Base-by-base conservation (phyloP, 148 eudicot genomes). In the Chenopodium formosanum region DNA sequence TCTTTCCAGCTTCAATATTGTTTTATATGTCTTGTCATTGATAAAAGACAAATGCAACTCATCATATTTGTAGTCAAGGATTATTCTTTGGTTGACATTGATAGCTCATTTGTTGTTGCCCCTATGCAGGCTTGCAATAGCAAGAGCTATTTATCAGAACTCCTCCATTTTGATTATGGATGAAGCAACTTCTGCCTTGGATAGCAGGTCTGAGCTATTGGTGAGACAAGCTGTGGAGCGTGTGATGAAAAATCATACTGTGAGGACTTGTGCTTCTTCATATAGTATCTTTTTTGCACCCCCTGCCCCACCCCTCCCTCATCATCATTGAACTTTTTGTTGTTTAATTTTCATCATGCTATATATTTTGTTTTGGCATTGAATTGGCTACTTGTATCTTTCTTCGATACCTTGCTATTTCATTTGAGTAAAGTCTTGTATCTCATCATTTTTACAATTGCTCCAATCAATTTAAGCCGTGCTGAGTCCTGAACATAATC, bases 171-270 rank as follows among this genome's bases (percentile, higher is more conserved):
- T 96, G 81, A 82, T 96, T 74, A 87, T 96, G 86, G 99, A 96
- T 84, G 99, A 96, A 87, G 99, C 99, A 83, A 96, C 99, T 77
- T 96, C 99, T 79, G 94, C 99, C 64, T 81, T 96, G 87, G 99
- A 96, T 82, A 88, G 93, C 89, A 88, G 85, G 86, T 96, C 99
- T 79, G 99, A 94, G 88, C 81, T 87, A 77, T 83, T 96, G 91
- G 99, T 96, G 76, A 91, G 99, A 86, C 91, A 91, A 87, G 99
- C 99, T 68, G 82, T 96, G 86, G 90, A 91, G 82, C 91, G 91
- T 47, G 85, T 96, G 82, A 96, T 87, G 92, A 83, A 90, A 84
- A 83, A 89, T 83, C 94, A 87, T 37, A 94, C 99, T 25, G 98
- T 96, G 82, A 91, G 97, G 73, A 78, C 60, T 46, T 56, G 64